Evolutionary conservation across 371 early-diverging fungal genomes (phyloP), one percentile per base, ranked within the genome.

Genomic region (Haplosporangium sp.): DNA sequence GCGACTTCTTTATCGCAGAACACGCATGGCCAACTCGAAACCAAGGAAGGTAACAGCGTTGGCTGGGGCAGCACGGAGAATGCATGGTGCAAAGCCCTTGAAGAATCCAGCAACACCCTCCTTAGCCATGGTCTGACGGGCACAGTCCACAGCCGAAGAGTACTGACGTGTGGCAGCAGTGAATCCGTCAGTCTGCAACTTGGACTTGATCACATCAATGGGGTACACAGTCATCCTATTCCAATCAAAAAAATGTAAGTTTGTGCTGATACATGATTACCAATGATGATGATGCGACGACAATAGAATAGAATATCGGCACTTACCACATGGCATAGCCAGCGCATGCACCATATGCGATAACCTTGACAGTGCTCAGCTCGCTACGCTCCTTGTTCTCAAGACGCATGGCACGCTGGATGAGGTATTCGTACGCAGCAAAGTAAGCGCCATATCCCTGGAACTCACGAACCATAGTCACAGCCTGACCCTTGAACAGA

Each of bases 31-130:
- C 55, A 84, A 53, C 70, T 86, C 87, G 56, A 85, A 85, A 41
- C 85, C 91, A 54, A 91, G 81, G 83, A 95, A 95, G 23, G 94
- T 94, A 20, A 89, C 92, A 5, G 95, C 95, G 62, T 94, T 95
- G 57, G 92, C 94, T 16, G 96, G 96, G 38, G 95, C 95, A 36
- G 96, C 96, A 66, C 96, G 86, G 57, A 94, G 84, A 59, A 96
- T 85, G 61, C 95, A 93, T n/a, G 95, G 92, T 0, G 90, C 88
- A 65, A 96, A 86, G 38, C 96, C 96, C 69, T 87, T 87, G 85
- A 93, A 96, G 85, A 95, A 92, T 1, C 95, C 95, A 21, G 82
- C 83, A 29, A 84, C 68, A 6, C 95, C 95, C 69, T 93, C 93
- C 57, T 80, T 85, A 36, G 82, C 83, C 67, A 91, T 71, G 1